A percentile compares a stretch with the other conserved stretches of the same genome.
Conservation (phyloP, 2,329 filamentous ascomycete genomes). For the Macroventuria anomochaeta region DNA sequence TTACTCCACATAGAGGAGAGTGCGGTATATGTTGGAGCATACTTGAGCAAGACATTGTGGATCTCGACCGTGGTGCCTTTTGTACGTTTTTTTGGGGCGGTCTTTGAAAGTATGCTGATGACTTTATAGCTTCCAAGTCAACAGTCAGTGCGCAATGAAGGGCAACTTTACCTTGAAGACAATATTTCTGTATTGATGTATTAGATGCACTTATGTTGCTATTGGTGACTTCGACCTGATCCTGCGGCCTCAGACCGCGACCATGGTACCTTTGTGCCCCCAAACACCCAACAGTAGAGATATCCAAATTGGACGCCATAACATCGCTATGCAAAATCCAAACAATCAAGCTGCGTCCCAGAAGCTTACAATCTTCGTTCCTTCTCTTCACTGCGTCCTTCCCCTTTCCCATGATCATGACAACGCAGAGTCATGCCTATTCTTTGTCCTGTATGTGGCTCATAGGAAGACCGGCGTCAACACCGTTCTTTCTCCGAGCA, state of each 20-base stretch:
- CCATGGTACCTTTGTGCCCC: not conserved
- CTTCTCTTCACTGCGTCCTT: not conserved
- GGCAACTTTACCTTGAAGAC: too few relatives aligned
- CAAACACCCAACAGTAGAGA: conserved; percentile 1
- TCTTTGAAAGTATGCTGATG: too few relatives aligned
- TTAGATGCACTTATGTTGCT: conserved; percentile 4
- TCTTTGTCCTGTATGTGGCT: not conserved
- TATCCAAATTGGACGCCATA: conserved; percentile 11
- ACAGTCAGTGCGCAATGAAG: too few relatives aligned
- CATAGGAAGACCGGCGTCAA: conserved; percentile 13
- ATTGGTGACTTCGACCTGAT: not conserved
- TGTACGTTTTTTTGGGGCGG: too few relatives aligned
- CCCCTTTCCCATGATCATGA: too few relatives aligned
- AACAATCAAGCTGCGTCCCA: conserved; percentile 5
- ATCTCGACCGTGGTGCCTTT: too few relatives aligned
- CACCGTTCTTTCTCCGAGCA: not conserved
- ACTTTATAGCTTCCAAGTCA: too few relatives aligned
- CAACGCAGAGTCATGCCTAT: not conserved
- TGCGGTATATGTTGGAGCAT: too few relatives aligned
- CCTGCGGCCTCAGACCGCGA: not conserved
- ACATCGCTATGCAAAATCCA: conserved; percentile 20
- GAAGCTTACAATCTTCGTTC: not conserved
- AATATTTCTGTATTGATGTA: not conserved
- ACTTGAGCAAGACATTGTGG: too few relatives aligned
- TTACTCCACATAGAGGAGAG: too few relatives aligned